Evolutionary conservation across 306 rosid genomes (phyloP).

Genomic region (Ormosia semicastrata): DNA sequence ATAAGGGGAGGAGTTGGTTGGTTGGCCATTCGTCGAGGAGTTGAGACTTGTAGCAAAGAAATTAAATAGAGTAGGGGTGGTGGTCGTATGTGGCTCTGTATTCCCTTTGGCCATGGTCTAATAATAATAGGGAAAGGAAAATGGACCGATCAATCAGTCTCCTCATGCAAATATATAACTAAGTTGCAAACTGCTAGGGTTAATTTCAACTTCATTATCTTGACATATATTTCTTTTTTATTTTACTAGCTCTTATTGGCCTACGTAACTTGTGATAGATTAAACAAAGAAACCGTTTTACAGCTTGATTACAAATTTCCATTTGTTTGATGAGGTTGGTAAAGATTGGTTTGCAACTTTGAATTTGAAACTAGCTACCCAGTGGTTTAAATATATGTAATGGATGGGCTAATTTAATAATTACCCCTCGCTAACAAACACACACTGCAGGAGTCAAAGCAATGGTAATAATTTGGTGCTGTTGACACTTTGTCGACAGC

Average conservation of each 20-base stretch:
- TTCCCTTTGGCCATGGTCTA: slow-evolving; percentile 10
- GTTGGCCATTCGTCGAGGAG: slow-evolving; percentile 21
- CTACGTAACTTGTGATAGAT: background rate
- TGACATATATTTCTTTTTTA: background rate
- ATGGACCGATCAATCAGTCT: slow-evolving; percentile 38
- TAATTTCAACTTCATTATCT: background rate
- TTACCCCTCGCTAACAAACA: background rate
- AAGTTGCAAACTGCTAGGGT: background rate
- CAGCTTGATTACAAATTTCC: background rate
- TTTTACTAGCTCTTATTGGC: background rate
- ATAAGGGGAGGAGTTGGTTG: background rate
- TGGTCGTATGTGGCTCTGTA: slow-evolving; percentile 2
- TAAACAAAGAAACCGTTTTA: background rate
- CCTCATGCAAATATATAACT: background rate
- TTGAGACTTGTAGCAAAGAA: slow-evolving; percentile 1
- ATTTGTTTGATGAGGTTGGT: slow-evolving; percentile 32
- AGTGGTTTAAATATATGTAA: background rate
- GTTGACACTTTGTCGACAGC: background rate
- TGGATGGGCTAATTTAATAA: background rate
- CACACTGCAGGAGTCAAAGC: background rate
- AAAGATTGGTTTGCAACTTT: slow-evolving; percentile 29
- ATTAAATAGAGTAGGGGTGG: background rate
- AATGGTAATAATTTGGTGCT: background rate
- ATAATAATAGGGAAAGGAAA: background rate
- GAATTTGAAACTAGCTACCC: slow-evolving; percentile 23